phyloP scores from a whole-genome alignment of 1,284 basidiomycete species.

The Gomphus bonarii region DNA sequence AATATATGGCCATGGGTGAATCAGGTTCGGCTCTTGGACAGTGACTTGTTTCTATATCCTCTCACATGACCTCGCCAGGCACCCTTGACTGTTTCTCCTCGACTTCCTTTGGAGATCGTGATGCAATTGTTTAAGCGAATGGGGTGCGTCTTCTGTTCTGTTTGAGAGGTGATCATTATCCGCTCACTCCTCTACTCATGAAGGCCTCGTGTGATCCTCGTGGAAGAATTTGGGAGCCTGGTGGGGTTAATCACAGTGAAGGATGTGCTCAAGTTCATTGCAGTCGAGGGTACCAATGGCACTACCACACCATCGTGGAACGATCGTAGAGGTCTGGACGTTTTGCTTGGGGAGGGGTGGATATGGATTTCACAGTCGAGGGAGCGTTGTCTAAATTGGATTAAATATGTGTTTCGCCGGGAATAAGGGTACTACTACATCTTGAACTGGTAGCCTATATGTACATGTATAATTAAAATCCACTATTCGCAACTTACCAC shows the following conservation, averaged over 20 bases:
- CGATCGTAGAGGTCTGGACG: constrained; percentile 21
- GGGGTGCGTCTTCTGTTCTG: constrained; percentile 54
- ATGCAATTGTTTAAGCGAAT: constrained; percentile 94
- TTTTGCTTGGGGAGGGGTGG: constrained; percentile 25
- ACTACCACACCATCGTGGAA: constrained; percentile 18
- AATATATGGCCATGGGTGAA: constrained; percentile 90
- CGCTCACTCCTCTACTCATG: not conserved
- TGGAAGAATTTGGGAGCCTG: constrained; percentile 76
- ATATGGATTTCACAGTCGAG: constrained; percentile 15
- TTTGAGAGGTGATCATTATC: constrained; percentile 5
- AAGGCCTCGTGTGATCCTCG: constrained; percentile 90
- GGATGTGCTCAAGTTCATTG: constrained; percentile 83
- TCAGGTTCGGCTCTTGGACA: constrained; percentile 42
- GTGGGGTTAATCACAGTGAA: constrained; percentile 91
- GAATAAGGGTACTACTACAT: not conserved
- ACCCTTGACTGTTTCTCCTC: constrained; percentile 87
- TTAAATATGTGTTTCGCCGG: constrained; percentile 7
- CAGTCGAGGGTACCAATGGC: constrained; percentile 39
- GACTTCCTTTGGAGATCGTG: constrained; percentile 89
- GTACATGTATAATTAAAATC: not conserved
- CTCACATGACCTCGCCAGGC: constrained; percentile 43
- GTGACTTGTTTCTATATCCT: not conserved
- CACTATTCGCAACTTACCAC: not conserved
- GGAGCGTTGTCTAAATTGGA: constrained; percentile 7
- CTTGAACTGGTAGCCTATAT: not conserved